Evolutionary conservation across 805 yeast species (phyloP), one percentile per base, ranked within the genome.

Genomic region (Hanseniaspora guilliermondii): DNA sequence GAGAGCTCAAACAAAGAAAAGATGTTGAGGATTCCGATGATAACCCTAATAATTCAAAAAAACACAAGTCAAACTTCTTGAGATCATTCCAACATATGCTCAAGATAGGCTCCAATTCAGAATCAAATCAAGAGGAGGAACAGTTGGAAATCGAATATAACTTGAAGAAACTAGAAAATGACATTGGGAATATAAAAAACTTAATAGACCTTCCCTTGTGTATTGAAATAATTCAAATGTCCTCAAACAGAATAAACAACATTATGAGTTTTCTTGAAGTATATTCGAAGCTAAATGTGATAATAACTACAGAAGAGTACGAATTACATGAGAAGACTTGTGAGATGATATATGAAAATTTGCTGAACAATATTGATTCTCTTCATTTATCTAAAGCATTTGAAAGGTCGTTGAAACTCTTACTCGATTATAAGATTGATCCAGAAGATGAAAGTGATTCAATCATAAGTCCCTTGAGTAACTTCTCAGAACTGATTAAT

Each of bases 401-500:
- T 65, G 81, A 80, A 40, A 83, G 80, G 60, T 97, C 97, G 0
- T 71, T 89, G 50, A 70, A 68, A 1, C 77, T 88, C 53, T 70
- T 91, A 56, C 76, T 79, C 53, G 76, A 79, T 37, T 91, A 88
- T 61, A 81, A 84, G 57, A 91, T 22, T 41, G 67, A 17, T 64
- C 68, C 6, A 58, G 68, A 38, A 66, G 70, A 33, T 69, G 69
- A n/a, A 56, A 62, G 24, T 63, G 63, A 44, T 53, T 58, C n/a
- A 47, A 60, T 76, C 7, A 82, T 85, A n/a, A 94, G 85, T 58
- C 97, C 97, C 0, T 72, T 91, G 53, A 83, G 83, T 0, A 79
- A 85, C 45, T 91, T 93, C 61, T 84, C 94, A 17, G 97, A 91
- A 64, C 74, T 93, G 55, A 93, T 93, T 36, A 93, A 89, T 61